Conservation (phyloP, 768 basidiomycete genomes). For the Lentinus brumalis region DNA sequence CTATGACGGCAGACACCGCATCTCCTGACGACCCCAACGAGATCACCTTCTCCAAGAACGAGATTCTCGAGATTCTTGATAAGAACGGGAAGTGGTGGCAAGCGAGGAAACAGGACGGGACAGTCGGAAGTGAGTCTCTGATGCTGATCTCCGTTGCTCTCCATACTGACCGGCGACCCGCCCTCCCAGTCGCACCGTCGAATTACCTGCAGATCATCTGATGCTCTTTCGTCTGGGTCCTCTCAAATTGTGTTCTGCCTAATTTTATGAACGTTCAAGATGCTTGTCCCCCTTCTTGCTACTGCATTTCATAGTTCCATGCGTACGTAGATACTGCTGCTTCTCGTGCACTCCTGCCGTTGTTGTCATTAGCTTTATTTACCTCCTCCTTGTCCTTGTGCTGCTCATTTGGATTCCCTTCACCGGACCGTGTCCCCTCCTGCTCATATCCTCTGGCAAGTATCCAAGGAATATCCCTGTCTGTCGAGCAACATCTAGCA, state of each 20-base stretch:
- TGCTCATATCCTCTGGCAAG: conserved; percentile 11
- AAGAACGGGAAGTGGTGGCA: conserved; percentile 96
- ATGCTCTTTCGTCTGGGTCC: conserved; percentile 9
- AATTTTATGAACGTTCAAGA: conserved; percentile 29
- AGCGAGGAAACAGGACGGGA: conserved; percentile 76
- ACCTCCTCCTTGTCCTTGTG: background rate
- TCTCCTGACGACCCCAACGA: conserved; percentile 95
- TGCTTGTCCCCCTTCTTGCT: conserved; percentile 6
- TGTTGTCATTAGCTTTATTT: conserved; percentile 20
- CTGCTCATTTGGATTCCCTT: conserved; percentile 2
- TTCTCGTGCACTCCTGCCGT: conserved; percentile 6
- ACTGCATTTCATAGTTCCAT: conserved; percentile 1
- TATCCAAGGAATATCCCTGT: conserved; percentile 7
- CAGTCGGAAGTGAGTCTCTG: conserved; percentile 69
- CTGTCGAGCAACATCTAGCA: background rate
- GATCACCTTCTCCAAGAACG: conserved; percentile 91
- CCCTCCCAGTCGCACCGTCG: conserved; percentile 69
- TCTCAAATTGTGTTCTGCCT: conserved; percentile 9
- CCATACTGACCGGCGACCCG: background rate
- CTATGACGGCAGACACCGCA: conserved; percentile 69
- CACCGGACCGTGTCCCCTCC: conserved; percentile 12
- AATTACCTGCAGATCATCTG: conserved; percentile 80
- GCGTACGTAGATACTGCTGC: conserved; percentile 12
- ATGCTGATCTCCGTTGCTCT: conserved; percentile 1
- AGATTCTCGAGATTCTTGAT: conserved; percentile 89